These are phyloP conservation scores for Trichoderma oligosporum DNA, from an alignment of 2,329 filamentous ascomycete species.

Conservation along the genomic window DNA sequence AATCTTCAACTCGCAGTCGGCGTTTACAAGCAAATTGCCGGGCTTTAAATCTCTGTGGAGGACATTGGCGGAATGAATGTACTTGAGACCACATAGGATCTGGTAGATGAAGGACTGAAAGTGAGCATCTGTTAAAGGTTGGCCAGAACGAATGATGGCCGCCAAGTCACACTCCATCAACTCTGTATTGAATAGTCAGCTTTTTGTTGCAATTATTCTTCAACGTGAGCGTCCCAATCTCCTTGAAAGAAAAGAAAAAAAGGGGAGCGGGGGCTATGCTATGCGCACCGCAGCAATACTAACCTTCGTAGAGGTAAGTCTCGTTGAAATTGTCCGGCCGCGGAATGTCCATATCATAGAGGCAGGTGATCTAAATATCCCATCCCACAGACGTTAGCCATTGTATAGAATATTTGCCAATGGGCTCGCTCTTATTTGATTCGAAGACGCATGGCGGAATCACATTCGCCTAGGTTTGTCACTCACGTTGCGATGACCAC, in stretches of 20 bases:
- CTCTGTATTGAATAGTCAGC: slow-evolving; percentile 53
- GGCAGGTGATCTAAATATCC: slow-evolving; percentile 79
- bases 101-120: slow-evolving; percentile 99
- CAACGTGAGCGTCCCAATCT: background rate
- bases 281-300: slow-evolving; percentile 27
- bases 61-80: slow-evolving; percentile 98
- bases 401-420: background rate
- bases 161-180: slow-evolving; percentile 99
- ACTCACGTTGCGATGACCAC: slow-evolving; percentile 79
- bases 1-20: slow-evolving; percentile 99
- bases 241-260: too few species aligned
- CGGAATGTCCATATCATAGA: slow-evolving; percentile 99
- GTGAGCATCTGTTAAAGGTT: slow-evolving; percentile 95
- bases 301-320: slow-evolving; percentile 97
- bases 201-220: background rate
- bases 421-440: background rate
- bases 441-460: background rate
- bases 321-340: slow-evolving; percentile 98
- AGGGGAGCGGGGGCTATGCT: background rate
- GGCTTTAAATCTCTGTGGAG: slow-evolving; percentile 96
- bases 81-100: slow-evolving; percentile 97
- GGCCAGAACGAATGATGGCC: slow-evolving; percentile 94
- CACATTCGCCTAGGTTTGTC: slow-evolving; percentile 14
- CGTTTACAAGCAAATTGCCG: slow-evolving; percentile 94
- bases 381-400: slow-evolving; percentile 4